phyloP scores from a whole-genome alignment of 805 yeast genomes.

The Saccharomycopsis sp. region DNA sequence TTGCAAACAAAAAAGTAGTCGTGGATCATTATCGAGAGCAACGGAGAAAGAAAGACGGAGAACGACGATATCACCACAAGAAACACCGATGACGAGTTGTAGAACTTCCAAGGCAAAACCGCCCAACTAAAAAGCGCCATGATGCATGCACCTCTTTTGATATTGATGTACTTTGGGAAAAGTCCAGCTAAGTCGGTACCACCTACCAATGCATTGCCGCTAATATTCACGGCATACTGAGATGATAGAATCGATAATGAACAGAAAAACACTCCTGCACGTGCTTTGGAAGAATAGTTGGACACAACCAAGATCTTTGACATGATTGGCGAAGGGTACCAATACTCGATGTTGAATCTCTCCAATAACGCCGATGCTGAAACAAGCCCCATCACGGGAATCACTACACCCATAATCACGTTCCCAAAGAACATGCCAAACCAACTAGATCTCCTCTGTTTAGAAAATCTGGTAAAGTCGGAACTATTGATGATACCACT shows the following conservation, averaged over 20 bases:
- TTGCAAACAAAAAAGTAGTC: constrained; percentile 35
- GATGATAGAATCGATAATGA: constrained; percentile 29
- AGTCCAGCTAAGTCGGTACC: constrained; percentile 36
- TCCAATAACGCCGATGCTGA: constrained; percentile 34
- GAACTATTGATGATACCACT: constrained; percentile 33
- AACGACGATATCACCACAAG: constrained; percentile 31
- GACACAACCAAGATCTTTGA: constrained; percentile 26
- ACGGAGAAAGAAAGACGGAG: constrained; percentile 35
- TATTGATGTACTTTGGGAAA: constrained; percentile 35
- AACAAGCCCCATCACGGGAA: constrained; percentile 38
- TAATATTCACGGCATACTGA: constrained; percentile 29
- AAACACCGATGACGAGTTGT: constrained; percentile 32
- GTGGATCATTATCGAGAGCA: constrained; percentile 32
- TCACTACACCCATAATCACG: constrained; percentile 31
- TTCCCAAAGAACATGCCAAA: constrained; percentile 29
- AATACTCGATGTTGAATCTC: constrained; percentile 30
- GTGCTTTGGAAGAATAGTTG: constrained; percentile 29
- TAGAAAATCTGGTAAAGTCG: constrained; percentile 32
- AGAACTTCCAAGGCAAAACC: constrained; percentile 37
- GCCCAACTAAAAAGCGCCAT: constrained; percentile 33
- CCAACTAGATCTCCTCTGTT: constrained; percentile 27
- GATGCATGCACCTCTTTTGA: constrained; percentile 40
- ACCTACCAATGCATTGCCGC: constrained; percentile 32
- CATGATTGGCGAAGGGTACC: constrained; percentile 33
- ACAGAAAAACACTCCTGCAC: constrained; percentile 34